Conservation (phyloP, 495 filamentous ascomycete species). For the Penicillium dipodomyicola region DNA sequence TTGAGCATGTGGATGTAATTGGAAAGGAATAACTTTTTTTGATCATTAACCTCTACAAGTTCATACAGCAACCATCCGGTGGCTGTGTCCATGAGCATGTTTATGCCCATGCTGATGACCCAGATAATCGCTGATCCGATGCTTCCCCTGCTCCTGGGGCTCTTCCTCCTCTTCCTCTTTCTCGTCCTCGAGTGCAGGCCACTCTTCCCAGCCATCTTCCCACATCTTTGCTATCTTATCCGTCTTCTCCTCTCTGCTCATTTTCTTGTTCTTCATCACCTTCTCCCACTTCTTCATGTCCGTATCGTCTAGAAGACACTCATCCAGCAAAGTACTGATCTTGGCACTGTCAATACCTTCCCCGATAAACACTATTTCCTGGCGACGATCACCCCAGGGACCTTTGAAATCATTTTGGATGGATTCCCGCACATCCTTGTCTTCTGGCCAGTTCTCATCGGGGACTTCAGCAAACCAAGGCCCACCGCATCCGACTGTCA, state of each 20-base stretch:
- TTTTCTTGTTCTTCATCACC: slow-evolving; percentile 44
- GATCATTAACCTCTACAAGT: not conserved
- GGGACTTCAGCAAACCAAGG: slow-evolving; percentile 53
- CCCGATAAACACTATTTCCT: slow-evolving; percentile 61
- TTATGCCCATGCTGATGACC: slow-evolving; percentile 45
- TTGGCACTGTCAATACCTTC: slow-evolving; percentile 46
- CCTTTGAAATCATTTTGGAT: slow-evolving; percentile 49
- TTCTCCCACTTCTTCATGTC: slow-evolving; percentile 52
- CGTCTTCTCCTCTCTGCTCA: slow-evolving; percentile 29
- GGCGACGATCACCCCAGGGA: slow-evolving; percentile 56
- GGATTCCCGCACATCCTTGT: slow-evolving; percentile 40
- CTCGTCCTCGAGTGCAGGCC: slow-evolving; percentile 41
- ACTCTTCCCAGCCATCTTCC: slow-evolving; percentile 58
- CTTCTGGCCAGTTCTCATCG: slow-evolving; percentile 46
- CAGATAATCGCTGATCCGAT: slow-evolving; percentile 32
- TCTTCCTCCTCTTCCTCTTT: slow-evolving; percentile 34
- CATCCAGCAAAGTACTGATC: slow-evolving; percentile 45
- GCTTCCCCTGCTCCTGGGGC: slow-evolving; percentile 19
- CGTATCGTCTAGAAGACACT: slow-evolving; percentile 47
- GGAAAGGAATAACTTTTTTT: not conserved
- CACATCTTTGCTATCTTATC: slow-evolving; percentile 44
- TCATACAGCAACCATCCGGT: slow-evolving; percentile 10
- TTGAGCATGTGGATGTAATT: not conserved
- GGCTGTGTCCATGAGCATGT: slow-evolving; percentile 30
- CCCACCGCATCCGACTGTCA: slow-evolving; percentile 52